Base-by-base conservation (phyloP, 495 filamentous ascomycete genomes). In the Clavariopsis aquatica region DNA sequence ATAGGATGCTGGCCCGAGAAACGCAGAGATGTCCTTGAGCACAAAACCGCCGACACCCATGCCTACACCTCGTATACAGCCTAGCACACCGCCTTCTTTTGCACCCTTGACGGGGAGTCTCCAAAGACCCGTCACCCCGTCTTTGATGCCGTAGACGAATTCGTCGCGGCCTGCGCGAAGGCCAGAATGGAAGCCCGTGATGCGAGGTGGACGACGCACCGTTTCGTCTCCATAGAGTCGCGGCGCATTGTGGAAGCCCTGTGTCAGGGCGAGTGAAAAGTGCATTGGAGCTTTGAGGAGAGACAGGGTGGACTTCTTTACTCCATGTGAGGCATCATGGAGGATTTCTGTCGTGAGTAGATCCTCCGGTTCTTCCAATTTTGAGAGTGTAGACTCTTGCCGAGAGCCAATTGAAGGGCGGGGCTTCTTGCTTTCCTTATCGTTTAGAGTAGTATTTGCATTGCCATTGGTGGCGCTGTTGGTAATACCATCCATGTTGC, bases 171-270 rank as follows among this genome's bases (percentile, higher is more conserved):
- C 89, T 0, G 89, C 89, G 9, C 77, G 79, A 27, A 89, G 77
- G 5, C 89, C 89, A 1, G 86, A 89, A 31, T 82, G 78, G 54
- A 90, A 81, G 1, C 87, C 89, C 4, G 86, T 88, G 31, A 92
- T 83, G 4, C 85, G 79, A 7, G 79, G 76, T 4, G 86, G 82
- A 56, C 72, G 82, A 49, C 76, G 81, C 26, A 80, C 82, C 56
- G 69, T 81, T 19, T 67, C 63, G 58, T 77, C 75, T 56, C 73
- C 73, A 56, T 73, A 77, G 1, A 96, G 78, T 0, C 89, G 83
- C 0, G 92, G 92, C 0, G 90, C 88, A 65, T 92, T 92, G 72
- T 93, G 89, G 62, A 93, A 89, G 1, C 91, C 91, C 69, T 93
- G 90, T 2, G 88, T 84, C 1, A 93, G 71, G 0, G 91, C 89